These are phyloP conservation scores for Trichophyton schoenleinii DNA, from an alignment of 2,329 filamentous ascomycete genomes.

Conservation along the genomic window DNA sequence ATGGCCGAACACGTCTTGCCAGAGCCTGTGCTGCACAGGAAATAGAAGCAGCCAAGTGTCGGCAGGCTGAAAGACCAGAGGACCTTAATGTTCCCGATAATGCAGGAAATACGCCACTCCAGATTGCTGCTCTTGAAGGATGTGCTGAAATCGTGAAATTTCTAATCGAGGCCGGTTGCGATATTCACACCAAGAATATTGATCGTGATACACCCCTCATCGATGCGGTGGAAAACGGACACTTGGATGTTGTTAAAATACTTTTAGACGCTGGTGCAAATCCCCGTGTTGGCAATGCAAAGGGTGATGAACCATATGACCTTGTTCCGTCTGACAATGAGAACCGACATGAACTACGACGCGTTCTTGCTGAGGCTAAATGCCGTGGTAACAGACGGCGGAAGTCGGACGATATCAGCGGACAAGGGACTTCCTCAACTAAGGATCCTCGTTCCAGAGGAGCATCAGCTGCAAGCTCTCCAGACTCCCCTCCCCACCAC, in stretches of 20 bases:
- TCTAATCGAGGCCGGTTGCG: constrained; percentile 71
- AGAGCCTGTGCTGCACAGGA: constrained; percentile 79
- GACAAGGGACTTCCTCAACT: constrained; percentile 16
- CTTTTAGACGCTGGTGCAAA: constrained; percentile 80
- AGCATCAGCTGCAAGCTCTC: constrained; percentile 34
- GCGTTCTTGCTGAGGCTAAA: constrained; percentile 52
- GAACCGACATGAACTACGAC: constrained; percentile 67
- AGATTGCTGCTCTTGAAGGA: constrained; percentile 82
- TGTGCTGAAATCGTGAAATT: constrained; percentile 78
- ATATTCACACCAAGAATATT: constrained; percentile 63
- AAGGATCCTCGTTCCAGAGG: constrained; percentile 32
- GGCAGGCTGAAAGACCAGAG: constrained; percentile 65
- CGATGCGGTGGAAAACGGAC: constrained; percentile 91
- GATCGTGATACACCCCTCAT: constrained; percentile 88
- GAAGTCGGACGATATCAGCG: constrained; percentile 32
- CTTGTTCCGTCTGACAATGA: constrained; percentile 63
- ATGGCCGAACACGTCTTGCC: constrained; percentile 82
- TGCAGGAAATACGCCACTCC: constrained; percentile 88
- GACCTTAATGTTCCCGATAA: constrained; percentile 85
- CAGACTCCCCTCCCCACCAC: constrained; percentile 29
- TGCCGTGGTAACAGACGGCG: constrained; percentile 40
- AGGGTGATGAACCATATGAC: constrained; percentile 83
- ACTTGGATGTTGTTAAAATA: constrained; percentile 74
- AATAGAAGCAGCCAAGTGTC: constrained; percentile 61
- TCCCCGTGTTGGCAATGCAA: constrained; percentile 79